Percentiles rank a stretch among this genome's conserved stretches.
Evolutionary conservation across 495 filamentous ascomycete species (phyloP).

Genomic region (Aspergillus bridgeri): DNA sequence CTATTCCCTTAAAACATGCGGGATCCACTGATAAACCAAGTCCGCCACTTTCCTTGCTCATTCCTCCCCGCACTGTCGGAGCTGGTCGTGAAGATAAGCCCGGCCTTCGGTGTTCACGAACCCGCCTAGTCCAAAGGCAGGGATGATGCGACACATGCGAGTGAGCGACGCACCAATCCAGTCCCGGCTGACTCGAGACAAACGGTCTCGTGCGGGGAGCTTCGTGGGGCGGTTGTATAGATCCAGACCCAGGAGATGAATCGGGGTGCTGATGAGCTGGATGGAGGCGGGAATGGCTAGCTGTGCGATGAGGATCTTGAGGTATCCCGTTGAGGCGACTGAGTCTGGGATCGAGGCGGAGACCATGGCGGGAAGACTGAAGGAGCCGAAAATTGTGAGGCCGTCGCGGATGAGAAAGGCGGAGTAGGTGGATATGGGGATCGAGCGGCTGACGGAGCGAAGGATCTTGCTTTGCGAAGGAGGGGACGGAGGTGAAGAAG

Average conservation of each 20-base stretch:
- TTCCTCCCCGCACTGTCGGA: constrained; percentile 7
- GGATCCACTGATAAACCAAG: neutral
- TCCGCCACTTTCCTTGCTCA: neutral
- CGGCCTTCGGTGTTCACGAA: constrained; percentile 68
- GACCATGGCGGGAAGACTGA: constrained; percentile 64
- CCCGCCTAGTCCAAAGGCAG: constrained; percentile 86
- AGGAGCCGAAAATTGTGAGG: constrained; percentile 83
- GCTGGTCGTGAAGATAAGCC: constrained; percentile 30
- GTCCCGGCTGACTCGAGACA: constrained; percentile 62
- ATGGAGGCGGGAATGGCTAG: constrained; percentile 73
- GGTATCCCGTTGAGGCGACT: constrained; percentile 32
- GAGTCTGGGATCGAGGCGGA: constrained; percentile 36
- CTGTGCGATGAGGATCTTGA: constrained; percentile 58
- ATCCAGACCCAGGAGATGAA: constrained; percentile 82
- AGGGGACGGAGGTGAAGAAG: constrained; percentile 18
- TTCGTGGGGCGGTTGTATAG: constrained; percentile 65
- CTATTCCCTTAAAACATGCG: neutral
- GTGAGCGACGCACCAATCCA: constrained; percentile 69
- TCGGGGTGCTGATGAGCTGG: constrained; percentile 75
- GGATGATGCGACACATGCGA: constrained; percentile 79
- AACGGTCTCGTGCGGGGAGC: constrained; percentile 50
- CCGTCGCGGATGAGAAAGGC: constrained; percentile 78
- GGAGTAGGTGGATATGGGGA: constrained; percentile 44
- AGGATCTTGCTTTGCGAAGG: constrained; percentile 24
- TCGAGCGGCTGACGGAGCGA: constrained; percentile 46